Percentiles rank a stretch among this genome's conserved stretches.
These are phyloP conservation scores for Fusarium continuum DNA, from an alignment of 2,329 filamentous ascomycete species.

Conservation along the genomic window DNA sequence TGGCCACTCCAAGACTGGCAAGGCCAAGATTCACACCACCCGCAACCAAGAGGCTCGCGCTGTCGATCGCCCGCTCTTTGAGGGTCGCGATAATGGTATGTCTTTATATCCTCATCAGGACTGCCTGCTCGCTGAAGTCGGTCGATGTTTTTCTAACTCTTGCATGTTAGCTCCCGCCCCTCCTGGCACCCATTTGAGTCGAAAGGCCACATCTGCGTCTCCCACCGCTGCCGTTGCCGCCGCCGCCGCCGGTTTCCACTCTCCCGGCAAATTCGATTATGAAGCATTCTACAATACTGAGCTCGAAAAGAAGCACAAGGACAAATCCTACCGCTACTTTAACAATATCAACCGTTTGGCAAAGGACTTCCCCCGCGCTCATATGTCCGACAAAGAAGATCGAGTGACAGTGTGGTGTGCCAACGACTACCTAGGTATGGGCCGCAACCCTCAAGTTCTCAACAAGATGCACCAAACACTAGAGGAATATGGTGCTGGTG, in stretches of 20 bases:
- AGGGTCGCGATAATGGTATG: conserved; percentile 61
- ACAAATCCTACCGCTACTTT: conserved; percentile 99
- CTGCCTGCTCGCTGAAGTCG: neutral
- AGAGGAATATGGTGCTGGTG: conserved; percentile 93
- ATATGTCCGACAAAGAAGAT: conserved; percentile 84
- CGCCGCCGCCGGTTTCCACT: conserved; percentile 42
- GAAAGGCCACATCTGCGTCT: conserved; percentile 38
- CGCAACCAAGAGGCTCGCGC: conserved; percentile 79
- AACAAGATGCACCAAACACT: conserved; percentile 94
- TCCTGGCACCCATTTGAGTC: conserved; percentile 34
- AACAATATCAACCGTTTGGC: conserved; percentile 99
- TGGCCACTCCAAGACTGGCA: conserved; percentile 62
- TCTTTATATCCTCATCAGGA: conserved; percentile 1
- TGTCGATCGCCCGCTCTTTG: conserved; percentile 68
- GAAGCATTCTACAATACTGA: conserved; percentile 87
- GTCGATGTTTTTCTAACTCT: conserved; percentile 14
- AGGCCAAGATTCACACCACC: conserved; percentile 84
- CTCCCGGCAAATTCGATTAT: conserved; percentile 80
- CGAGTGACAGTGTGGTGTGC: conserved; percentile 98
- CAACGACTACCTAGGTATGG: conserved; percentile 99
- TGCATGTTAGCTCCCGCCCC: conserved; percentile 35
- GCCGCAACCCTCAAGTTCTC: conserved; percentile 85
- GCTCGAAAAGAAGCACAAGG: conserved; percentile 98
- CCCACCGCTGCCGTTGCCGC: conserved; percentile 36
- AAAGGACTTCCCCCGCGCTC: conserved; percentile 93